A percentile compares a stretch with the other conserved stretches of the same genome.
These are phyloP conservation scores for Bauhinia variegata DNA, from an alignment of 306 rosid species.

Conservation along the genomic window DNA sequence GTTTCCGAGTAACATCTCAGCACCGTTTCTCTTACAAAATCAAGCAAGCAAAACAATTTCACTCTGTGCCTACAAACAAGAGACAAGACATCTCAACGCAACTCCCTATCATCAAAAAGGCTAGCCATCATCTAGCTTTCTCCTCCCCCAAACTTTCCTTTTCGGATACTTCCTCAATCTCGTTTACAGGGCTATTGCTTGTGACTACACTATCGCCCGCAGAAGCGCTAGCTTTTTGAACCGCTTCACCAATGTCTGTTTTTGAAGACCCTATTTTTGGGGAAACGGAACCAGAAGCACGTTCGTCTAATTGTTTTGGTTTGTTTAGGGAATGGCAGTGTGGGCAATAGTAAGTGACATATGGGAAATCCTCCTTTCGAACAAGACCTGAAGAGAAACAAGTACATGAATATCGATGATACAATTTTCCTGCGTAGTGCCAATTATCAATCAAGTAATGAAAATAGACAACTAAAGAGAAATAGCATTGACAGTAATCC, in stretches of 20 bases:
- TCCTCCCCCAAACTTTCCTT: constrained; percentile 36
- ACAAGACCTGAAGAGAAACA: constrained; percentile 77
- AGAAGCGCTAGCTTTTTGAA: constrained; percentile 39
- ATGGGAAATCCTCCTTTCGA: constrained; percentile 88
- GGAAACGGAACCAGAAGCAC: constrained; percentile 36
- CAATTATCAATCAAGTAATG: background rate
- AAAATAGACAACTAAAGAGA: constrained; percentile 16
- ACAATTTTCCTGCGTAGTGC: background rate
- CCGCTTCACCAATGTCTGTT: constrained; percentile 29
- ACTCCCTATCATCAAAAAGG: constrained; percentile 15
- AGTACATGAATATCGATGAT: background rate
- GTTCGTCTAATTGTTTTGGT: constrained; percentile 65
- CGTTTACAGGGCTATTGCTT: constrained; percentile 34
- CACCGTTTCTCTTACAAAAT: constrained; percentile 37
- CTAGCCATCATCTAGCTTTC: constrained; percentile 40
- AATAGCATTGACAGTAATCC: constrained; percentile 14
- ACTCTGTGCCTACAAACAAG: constrained; percentile 21
- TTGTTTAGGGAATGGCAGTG: constrained; percentile 85
- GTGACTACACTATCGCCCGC: constrained; percentile 55
- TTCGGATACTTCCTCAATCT: constrained; percentile 61
- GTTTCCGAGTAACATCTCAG: constrained; percentile 28
- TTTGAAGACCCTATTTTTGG: constrained; percentile 41
- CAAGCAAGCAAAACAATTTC: constrained; percentile 36
- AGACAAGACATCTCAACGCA: constrained; percentile 17
- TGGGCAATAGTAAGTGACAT: constrained; percentile 88